These are phyloP conservation scores for Calophaca sinica DNA, from an alignment of 306 rosid species.

Conservation along the genomic window DNA sequence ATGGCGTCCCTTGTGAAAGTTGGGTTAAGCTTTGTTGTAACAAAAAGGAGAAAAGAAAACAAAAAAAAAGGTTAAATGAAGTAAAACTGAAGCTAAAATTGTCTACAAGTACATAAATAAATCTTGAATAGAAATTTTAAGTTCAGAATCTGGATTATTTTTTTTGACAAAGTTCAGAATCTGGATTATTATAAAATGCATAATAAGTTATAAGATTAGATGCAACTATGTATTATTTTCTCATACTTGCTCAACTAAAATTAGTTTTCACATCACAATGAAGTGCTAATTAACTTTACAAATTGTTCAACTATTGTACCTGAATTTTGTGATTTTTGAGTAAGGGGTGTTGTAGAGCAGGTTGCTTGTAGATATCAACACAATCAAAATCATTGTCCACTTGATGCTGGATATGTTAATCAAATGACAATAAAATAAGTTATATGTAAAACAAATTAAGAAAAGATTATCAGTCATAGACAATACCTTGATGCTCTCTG, in stretches of 20 bases:
- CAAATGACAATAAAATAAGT: neutral
- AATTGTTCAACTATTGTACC: neutral
- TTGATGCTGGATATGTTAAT: neutral
- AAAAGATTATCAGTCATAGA: neutral
- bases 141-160: too few relatives aligned
- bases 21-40: neutral
- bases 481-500: neutral
- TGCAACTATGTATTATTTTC: too few relatives aligned
- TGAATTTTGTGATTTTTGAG: conserved; percentile 32
- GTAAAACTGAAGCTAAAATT: neutral
- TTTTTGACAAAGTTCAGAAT: too few relatives aligned
- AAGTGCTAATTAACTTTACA: neutral
- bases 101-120: neutral
- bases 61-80: neutral
- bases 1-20: neutral
- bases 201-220: too few relatives aligned
- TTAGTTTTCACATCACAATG: too few relatives aligned
- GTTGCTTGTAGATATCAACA: conserved; percentile 23
- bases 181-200: too few relatives aligned
- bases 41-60: neutral
- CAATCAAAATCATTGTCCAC: neutral
- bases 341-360: neutral
- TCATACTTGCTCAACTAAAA: too few relatives aligned
- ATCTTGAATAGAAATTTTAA: too few relatives aligned
- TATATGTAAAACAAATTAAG: neutral